A percentile compares a stretch with the other conserved stretches of the same genome.
phyloP scores from a whole-genome alignment of 352 stramenopile genomes.

The Globisporangium iwayamae region DNA sequence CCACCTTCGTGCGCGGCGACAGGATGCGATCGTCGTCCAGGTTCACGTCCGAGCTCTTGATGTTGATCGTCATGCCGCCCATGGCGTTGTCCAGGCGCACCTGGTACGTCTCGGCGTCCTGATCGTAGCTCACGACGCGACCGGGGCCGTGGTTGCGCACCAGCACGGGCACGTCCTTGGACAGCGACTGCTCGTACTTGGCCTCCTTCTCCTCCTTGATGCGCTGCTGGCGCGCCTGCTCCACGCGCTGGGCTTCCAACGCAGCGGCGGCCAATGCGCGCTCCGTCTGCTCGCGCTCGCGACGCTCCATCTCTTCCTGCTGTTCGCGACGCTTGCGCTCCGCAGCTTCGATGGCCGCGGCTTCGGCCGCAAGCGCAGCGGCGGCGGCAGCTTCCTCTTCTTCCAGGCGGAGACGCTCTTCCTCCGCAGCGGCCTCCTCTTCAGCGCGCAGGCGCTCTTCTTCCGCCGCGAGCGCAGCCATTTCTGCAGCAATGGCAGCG shows the following conservation, averaged over 20 bases:
- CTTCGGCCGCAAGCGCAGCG: slow-evolving; percentile 12
- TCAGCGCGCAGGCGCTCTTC: slow-evolving; percentile 29
- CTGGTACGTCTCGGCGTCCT: slow-evolving; percentile 71
- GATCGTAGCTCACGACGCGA: slow-evolving; percentile 75
- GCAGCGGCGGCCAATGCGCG: slow-evolving; percentile 42
- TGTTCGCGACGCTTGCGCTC: slow-evolving; percentile 21
- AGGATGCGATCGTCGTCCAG: slow-evolving; percentile 85
- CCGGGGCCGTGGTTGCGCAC: slow-evolving; percentile 69
- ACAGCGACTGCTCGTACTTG: slow-evolving; percentile 85
- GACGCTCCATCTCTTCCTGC: slow-evolving; percentile 21
- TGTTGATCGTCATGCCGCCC: slow-evolving; percentile 63
- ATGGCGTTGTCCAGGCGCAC: slow-evolving; percentile 67
- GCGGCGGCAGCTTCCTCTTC: slow-evolving; percentile 10
- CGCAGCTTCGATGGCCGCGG: slow-evolving; percentile 9
- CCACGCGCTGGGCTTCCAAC: slow-evolving; percentile 35
- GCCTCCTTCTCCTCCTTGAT: slow-evolving; percentile 69
- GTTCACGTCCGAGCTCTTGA: slow-evolving; percentile 67
- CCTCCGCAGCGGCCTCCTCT: slow-evolving; percentile 26
- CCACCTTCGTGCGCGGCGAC: slow-evolving; percentile 78
- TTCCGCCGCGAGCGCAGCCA: slow-evolving; percentile 20
- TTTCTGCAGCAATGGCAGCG: slow-evolving; percentile 21
- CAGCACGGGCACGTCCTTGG: slow-evolving; percentile 83
- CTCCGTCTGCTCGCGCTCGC: slow-evolving; percentile 29
- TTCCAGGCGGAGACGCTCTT: slow-evolving; percentile 21
- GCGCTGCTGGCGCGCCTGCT: slow-evolving; percentile 41